A percentile compares a stretch with the other conserved stretches of the same genome.
phyloP scores from a whole-genome alignment of 2,329 filamentous ascomycete genomes.

The Talaromyces islandicus region DNA sequence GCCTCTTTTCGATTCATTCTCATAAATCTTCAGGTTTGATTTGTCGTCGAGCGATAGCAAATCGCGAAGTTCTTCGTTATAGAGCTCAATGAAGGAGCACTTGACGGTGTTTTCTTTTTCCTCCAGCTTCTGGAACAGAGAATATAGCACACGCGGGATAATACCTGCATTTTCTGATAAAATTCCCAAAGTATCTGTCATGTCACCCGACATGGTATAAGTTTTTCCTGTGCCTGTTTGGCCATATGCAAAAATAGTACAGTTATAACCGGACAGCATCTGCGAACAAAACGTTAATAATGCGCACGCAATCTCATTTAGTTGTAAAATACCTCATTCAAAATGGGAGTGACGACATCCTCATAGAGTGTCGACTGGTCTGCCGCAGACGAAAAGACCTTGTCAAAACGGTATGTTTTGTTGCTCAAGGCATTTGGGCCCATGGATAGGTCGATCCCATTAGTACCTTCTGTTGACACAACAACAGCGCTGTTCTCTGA shows the following conservation, averaged over 20 bases:
- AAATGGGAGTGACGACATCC: conserved; percentile 85
- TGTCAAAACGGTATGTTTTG: conserved; percentile 95
- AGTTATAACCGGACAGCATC: conserved; percentile 94
- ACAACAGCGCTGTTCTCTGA: conserved; percentile 93
- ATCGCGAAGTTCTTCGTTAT: conserved; percentile 95
- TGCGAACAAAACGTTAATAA: conserved; percentile 29
- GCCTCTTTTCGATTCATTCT: conserved; percentile 72
- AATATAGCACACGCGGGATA: conserved; percentile 82
- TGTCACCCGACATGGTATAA: conserved; percentile 98
- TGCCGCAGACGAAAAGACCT: conserved; percentile 90
- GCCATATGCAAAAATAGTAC: conserved; percentile 97
- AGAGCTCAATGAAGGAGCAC: conserved; percentile 96
- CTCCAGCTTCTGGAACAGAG: conserved; percentile 80
- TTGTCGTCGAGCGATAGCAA: conserved; percentile 75
- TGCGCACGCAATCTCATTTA: neutral
- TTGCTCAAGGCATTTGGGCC: conserved; percentile 88
- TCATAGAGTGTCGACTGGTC: conserved; percentile 94
- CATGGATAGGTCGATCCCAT: conserved; percentile 86
- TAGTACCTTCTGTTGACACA: conserved; percentile 79
- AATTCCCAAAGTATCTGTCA: conserved; percentile 78
- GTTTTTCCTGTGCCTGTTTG: conserved; percentile 98
- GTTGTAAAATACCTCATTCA: conserved; percentile 69
- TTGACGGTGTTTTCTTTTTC: conserved; percentile 84
- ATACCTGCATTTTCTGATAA: conserved; percentile 90
- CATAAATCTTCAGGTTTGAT: conserved; percentile 88